These are phyloP conservation scores for Cocos nucifera DNA, from an alignment of 176 grass and related monocot species.

Conservation along the genomic window DNA sequence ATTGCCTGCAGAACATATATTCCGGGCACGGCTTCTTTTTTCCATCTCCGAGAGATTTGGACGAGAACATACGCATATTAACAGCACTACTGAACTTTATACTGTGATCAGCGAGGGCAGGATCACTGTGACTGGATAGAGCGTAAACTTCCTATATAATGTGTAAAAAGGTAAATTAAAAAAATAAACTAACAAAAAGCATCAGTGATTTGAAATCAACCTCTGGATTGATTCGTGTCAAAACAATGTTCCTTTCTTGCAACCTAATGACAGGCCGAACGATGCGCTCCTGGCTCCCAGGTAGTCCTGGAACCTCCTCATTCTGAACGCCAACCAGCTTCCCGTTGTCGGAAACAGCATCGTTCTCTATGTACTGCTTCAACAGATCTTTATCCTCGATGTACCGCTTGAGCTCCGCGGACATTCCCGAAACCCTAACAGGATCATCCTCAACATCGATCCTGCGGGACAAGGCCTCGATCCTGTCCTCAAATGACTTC, in stretches of 20 bases:
- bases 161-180: too few species aligned
- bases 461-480: constrained; percentile 50
- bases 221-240: constrained; percentile 95
- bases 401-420: constrained; percentile 87
- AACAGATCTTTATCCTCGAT: constrained; percentile 77
- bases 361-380: constrained; percentile 73
- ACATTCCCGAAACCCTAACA: constrained; percentile 65
- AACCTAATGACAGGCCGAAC: constrained; percentile 70
- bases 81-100: too few species aligned
- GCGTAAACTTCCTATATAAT: too few species aligned
- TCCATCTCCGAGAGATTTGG: too few species aligned
- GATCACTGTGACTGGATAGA: too few species aligned
- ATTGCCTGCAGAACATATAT: too few species aligned
- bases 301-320: constrained; percentile 48
- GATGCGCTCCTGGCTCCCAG: constrained; percentile 41
- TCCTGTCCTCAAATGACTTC: constrained; percentile 78
- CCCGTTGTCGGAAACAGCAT: constrained; percentile 53
- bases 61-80: too few species aligned
- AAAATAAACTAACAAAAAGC: too few species aligned
- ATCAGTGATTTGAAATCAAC: constrained; percentile 15
- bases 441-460: constrained; percentile 79
- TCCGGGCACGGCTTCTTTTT: too few species aligned
- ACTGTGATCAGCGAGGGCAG: too few species aligned
- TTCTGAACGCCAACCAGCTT: constrained; percentile 48
- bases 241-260: constrained; percentile 68